Evolutionary conservation across 2,329 filamentous ascomycete genomes (phyloP).

Genomic region (Colletotrichum orbiculare): DNA sequence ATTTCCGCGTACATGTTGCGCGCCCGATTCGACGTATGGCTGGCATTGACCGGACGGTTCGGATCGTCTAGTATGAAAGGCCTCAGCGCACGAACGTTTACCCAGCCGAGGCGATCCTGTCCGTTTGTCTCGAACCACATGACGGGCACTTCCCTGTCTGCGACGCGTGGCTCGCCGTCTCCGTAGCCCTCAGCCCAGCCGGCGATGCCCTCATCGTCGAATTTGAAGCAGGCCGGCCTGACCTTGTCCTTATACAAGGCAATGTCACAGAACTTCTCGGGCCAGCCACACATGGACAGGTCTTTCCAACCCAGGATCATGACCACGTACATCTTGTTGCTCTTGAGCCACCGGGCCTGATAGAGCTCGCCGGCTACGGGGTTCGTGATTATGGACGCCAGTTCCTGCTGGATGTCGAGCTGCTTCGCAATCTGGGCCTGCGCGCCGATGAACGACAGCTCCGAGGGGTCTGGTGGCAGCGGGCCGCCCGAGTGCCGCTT

Average conservation of each 20-base stretch:
- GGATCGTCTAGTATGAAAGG: slow-evolving; percentile 32
- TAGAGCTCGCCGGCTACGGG: slow-evolving; percentile 37
- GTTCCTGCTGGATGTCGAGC: slow-evolving; percentile 6
- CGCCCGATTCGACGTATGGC: slow-evolving; percentile 20
- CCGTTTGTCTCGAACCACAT: slow-evolving; percentile 39
- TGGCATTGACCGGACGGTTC: slow-evolving; percentile 17
- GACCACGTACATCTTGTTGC: slow-evolving; percentile 33
- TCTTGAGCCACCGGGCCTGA: slow-evolving; percentile 31
- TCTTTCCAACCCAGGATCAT: slow-evolving; percentile 38
- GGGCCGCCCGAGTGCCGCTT: slow-evolving; percentile 25
- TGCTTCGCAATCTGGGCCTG: neutral
- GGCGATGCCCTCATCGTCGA: slow-evolving; percentile 31
- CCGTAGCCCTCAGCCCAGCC: slow-evolving; percentile 36
- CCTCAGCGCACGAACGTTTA: slow-evolving; percentile 15
- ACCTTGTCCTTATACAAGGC: slow-evolving; percentile 19
- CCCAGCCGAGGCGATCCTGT: slow-evolving; percentile 30
- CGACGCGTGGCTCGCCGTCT: slow-evolving; percentile 31
- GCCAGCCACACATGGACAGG: slow-evolving; percentile 26
- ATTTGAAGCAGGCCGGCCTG: slow-evolving; percentile 34
- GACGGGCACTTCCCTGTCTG: slow-evolving; percentile 36
- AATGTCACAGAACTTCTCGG: slow-evolving; percentile 23
- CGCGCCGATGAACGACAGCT: neutral
- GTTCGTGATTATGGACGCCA: slow-evolving; percentile 24
- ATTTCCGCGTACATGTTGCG: slow-evolving; percentile 24
- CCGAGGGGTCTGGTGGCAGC: neutral